phyloP scores from a whole-genome alignment of 257 asterid genomes.

The Datura wrightii region DNA sequence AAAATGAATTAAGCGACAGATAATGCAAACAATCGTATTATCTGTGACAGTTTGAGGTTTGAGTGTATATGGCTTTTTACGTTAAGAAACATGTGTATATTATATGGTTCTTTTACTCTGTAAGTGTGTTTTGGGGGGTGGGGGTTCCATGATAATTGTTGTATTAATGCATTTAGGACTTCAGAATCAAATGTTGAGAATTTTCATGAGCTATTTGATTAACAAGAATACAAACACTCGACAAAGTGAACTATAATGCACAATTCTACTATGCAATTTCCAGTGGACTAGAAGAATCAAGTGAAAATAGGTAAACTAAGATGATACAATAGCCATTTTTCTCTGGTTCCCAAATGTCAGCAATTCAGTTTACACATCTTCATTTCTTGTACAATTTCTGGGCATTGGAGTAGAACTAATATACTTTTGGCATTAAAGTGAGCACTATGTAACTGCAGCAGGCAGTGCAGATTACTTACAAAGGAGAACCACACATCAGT shows the following conservation, averaged over 20 bases:
- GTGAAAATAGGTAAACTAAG: neutral
- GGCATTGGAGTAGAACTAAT: neutral
- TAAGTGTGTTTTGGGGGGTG: no score
- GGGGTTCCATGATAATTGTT: no score
- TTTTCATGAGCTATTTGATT: neutral
- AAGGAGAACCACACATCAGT: neutral
- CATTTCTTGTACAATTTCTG: constrained; percentile 25
- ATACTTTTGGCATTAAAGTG: neutral
- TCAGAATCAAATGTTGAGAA: no score
- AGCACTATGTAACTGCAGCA: neutral
- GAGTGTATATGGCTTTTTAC: neutral
- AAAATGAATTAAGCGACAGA: neutral
- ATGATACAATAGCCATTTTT: neutral
- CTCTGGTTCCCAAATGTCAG: neutral
- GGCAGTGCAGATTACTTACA: neutral
- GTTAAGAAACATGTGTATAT: neutral
- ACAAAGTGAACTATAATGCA: neutral
- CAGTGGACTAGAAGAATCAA: neutral
- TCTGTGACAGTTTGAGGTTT: neutral
- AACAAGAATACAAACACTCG: neutral
- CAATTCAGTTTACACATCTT: neutral
- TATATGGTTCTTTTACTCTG: no score
- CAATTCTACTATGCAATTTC: neutral
- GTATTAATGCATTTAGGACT: no score
- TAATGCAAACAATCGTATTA: neutral